Conservation (phyloP, 495 filamentous ascomycete genomes). For the Penicillium alfredii region DNA sequence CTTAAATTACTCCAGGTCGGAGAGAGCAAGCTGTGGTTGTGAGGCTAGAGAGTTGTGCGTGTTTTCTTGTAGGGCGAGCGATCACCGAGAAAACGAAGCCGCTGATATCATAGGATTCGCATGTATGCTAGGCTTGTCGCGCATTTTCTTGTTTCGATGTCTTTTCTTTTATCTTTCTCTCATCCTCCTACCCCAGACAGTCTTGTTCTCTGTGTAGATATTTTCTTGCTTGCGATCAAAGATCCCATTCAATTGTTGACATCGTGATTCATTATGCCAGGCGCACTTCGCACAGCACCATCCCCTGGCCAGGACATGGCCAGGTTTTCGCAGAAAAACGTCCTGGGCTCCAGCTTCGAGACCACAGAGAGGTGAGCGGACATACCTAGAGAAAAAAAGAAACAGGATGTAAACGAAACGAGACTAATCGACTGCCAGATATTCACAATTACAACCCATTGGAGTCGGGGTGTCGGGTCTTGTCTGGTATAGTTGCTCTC, state of each 20-base stretch:
- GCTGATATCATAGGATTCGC: slow-evolving; percentile 5
- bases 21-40: not conserved
- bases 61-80: too few species aligned
- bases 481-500: slow-evolving; percentile 66
- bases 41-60: too few species aligned
- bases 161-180: too few species aligned
- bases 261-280: not conserved
- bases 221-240: too few species aligned
- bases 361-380: slow-evolving; percentile 83
- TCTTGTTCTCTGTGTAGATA: too few species aligned
- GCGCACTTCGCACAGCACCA: not conserved
- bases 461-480: slow-evolving; percentile 91
- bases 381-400: not conserved
- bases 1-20: too few species aligned
- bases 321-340: slow-evolving; percentile 94
- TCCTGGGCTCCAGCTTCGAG: slow-evolving; percentile 97
- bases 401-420: too few species aligned
- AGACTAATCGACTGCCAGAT: slow-evolving; percentile 47
- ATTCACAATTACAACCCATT: slow-evolving; percentile 85
- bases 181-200: too few species aligned
- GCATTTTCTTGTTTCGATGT: too few species aligned
- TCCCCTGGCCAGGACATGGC: slow-evolving; percentile 54
- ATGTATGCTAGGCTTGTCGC: not conserved
- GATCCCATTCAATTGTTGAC: not conserved
- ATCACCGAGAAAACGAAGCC: too few species aligned